Evolutionary conservation across 1,139 yeast genomes (phyloP), one percentile per base, ranked within the genome.

Genomic region (Nakaseomyces kungkrabaensis): DNA sequence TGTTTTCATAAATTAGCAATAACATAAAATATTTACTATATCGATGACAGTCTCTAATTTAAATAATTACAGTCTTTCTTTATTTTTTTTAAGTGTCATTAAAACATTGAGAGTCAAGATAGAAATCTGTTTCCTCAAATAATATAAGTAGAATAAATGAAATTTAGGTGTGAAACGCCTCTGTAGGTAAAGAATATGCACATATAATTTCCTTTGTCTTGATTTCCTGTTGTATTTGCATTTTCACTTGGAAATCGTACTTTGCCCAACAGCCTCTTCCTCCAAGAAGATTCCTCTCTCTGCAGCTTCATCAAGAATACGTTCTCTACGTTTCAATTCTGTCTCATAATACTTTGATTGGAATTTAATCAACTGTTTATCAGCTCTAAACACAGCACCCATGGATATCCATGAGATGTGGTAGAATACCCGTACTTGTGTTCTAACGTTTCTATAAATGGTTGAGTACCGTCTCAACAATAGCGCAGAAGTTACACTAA

Each of bases 251-350:
- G 44, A 27, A 22, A 41, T 29, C 10, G 61, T 59, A 48, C 66
- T 58, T 37, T 52, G 48, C 5, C 54, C 49, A 22, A 56, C 57
- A 31, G 55, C 54, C 32, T 61, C 67, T 45, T 67, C 73, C 47
- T 70, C 73, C 42, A 71, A 50, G 46, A 68, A 71, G 22, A 70
- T 60, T 1, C 74, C 75, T 48, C 71, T 62, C 27, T 71, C 74
- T 17, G 74, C 74, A 37, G 74, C 74, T 37, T 70, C 72, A 49
- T 70, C 71, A 40, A 72, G 49, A 17, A 69, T 58, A 43, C 58
- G 61, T 44, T 59, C 60, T 52, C 71, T 61, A 56, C 72, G 63
- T 34, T 51, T 51, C 46, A 54, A 48, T 51, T 70, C 71, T 34
- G 65, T 62, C n/a, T 55, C 57, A 52, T 62, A 64, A 45, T 67